Evolutionary conservation across 2,329 filamentous ascomycete genomes (phyloP), one percentile per base, ranked within the genome.

Genomic region (Chalara sp.): DNA sequence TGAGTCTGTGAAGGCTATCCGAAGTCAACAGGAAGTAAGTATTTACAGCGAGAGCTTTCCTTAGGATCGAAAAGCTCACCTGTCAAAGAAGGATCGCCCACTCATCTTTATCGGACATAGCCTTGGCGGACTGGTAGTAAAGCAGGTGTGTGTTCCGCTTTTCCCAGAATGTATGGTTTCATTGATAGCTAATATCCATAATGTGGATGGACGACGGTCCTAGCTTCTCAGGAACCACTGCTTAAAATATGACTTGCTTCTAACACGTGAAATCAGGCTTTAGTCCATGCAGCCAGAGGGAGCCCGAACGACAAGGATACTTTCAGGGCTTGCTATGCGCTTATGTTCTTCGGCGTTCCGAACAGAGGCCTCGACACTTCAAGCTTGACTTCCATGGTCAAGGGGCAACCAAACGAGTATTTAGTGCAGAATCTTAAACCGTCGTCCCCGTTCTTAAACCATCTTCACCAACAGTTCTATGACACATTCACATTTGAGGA

Each of bases 331-430:
- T 29, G 43, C 39, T 53, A 54, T 33, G 51, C 52, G 10, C 29
- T 56, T 28, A 33, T 61, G 7, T 52, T 57, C 43, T 61, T 61
- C 43, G 58, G 56, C 31, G 54, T 58, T 11, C 58, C 58, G 10
- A 61, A 51, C 48, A 42, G 39, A 31, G 58, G 58, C 6, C 56
- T 61, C 51, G 30, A 56, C 12, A 54, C 52, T 11, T 13, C 32
- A 45, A 46, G 33, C 6, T 35, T 60, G 47, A 32, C 45, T 2
- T 37, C 46, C 33, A 59, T 60, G 55, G 53, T 54, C 12, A 40
- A 48, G 46, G 51, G 52, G 4, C 47, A 55, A 32, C 55, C 52
- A 21, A 56, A 59, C 31, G 11, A 46, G 31, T 8, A 46, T n/a
- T 32, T 46, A 10, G 31, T 46, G 21, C 10, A 11, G 12, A 32